Evolutionary conservation across 305 asterid species (phyloP).

Genomic region (Solanum hybrid): DNA sequence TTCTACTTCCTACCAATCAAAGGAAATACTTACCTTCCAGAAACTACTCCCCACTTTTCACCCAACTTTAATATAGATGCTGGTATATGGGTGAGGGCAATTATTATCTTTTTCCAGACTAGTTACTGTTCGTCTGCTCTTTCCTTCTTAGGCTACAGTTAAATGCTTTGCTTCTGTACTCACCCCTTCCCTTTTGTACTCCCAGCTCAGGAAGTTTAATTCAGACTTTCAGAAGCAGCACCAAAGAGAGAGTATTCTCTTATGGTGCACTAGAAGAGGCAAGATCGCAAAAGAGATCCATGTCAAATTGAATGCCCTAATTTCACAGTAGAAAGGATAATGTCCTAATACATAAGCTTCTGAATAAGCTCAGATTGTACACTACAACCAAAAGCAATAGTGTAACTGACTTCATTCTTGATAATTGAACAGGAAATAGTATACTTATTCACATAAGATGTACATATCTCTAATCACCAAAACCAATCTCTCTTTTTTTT

Average conservation of each 20-base stretch:
- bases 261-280: neutral
- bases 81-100: neutral
- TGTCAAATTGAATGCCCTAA: neutral
- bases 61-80: neutral
- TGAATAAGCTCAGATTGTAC: neutral
- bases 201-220: neutral
- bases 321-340: neutral
- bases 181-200: neutral
- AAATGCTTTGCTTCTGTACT: neutral
- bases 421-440: neutral
- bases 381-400: neutral
- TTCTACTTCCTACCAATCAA: neutral
- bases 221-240: neutral
- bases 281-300: neutral
- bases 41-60: neutral
- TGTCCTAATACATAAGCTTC: neutral
- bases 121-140: neutral
- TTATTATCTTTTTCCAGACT: neutral
- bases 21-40: neutral
- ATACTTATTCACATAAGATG: neutral
- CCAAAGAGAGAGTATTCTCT: neutral
- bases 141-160: neutral
- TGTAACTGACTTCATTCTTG: neutral
- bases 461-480: neutral
- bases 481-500: neutral